Base-by-base conservation (phyloP, 352 stramenopile genomes). In the Pythium scleroteichum region DNA sequence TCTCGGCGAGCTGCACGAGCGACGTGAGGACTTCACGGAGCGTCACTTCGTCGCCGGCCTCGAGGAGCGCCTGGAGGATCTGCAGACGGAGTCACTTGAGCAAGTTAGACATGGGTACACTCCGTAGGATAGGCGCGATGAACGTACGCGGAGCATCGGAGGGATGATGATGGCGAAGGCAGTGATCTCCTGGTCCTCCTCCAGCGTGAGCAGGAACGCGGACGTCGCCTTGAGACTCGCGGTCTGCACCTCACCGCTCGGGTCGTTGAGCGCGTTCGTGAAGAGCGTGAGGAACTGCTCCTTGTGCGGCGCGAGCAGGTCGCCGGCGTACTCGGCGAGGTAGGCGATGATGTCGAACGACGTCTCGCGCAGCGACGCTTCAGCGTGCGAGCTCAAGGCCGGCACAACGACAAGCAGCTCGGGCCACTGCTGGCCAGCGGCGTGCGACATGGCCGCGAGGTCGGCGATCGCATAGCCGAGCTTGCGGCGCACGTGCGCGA, bases 401-500 rank as follows among this genome's bases (percentile, higher is more conserved):
- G 82, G 87, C 39, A 94, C 76, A 24, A 72, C 70, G 17, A 64
- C 72, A 3, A 95, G 68, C 24, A 95, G 70, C 59, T 95, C 84
- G 5, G 83, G 79, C 86, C 86, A 95, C 5, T 58, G 29, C 61
- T 92, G 79, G 8, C 75, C 62, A 44, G 76, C 72, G 49, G 78
- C 76, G 26, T 79, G 66, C 35, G 69, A 77, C 22, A 87, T 68
- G 39, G 72, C 66, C 13, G 86, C 86, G 23, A 95, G 58, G 55
- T 94, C 85, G 20, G 86, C 86, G 55, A 95, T 73, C 2, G 85
- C 64, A 66, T 95, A 80, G 45, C 74, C 79, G 12, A 95, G 72
- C 70, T 95, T 95, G 64, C 85, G 86, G 32, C 86, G 86, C 59
- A 95, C 80, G 61, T 88, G 78, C 13, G 84, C 73, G 8, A 92